These are phyloP conservation scores for Botryotinia convoluta DNA, from an alignment of 2,329 filamentous ascomycete genomes.

Conservation along the genomic window DNA sequence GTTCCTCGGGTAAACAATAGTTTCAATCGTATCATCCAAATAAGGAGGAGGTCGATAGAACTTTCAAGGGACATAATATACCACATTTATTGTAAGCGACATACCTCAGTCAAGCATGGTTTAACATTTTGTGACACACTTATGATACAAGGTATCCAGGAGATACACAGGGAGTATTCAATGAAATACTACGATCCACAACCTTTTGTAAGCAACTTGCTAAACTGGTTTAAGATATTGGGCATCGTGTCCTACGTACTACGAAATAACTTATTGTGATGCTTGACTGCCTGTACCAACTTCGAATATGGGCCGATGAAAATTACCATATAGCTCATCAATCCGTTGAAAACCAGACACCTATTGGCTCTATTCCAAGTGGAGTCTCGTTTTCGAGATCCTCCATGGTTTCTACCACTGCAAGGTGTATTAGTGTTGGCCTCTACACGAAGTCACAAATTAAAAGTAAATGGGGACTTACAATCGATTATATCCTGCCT, in stretches of 20 bases:
- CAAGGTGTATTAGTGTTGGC: not conserved
- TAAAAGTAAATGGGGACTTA: not conserved
- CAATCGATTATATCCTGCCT: constrained; percentile 31
- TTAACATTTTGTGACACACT: not conserved
- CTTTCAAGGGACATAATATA: not conserved
- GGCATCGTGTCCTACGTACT: not conserved
- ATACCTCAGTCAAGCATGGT: not conserved
- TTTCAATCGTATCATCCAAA: not conserved
- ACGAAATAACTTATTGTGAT: not conserved
- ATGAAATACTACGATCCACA: not conserved
- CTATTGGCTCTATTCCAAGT: constrained; percentile 26
- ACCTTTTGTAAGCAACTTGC: not conserved
- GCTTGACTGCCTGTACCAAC: not conserved
- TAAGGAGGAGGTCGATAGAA: not conserved
- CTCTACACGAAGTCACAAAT: not conserved
- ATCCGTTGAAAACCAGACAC: constrained; percentile 15
- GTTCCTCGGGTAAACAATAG: not conserved
- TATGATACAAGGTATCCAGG: not conserved
- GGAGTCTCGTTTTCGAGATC: constrained; percentile 34
- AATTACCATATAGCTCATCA: not conserved
- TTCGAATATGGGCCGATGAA: not conserved
- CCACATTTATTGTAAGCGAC: not conserved
- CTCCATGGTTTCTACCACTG: constrained; percentile 33
- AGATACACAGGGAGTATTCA: not conserved
- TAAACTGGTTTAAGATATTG: not conserved